Evolutionary conservation across 2,329 filamentous ascomycete species (phyloP).

Genomic region (Endoconidiophora laricicola): DNA sequence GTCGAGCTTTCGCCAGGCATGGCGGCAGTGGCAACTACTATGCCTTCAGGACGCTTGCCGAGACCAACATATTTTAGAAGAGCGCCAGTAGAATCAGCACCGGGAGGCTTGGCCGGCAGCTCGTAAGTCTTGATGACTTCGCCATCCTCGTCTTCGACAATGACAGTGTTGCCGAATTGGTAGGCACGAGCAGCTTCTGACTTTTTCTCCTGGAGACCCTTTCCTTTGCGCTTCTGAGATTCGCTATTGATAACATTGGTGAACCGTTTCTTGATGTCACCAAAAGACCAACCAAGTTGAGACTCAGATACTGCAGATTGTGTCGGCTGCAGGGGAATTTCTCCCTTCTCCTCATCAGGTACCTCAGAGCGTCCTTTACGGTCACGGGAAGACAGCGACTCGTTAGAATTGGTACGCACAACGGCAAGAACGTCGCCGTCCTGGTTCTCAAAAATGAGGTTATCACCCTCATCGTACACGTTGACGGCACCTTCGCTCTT

Average conservation of each 20-base stretch:
- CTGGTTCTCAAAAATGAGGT: conserved; percentile 68
- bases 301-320: conserved; percentile 13
- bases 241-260: conserved; percentile 41
- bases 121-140: conserved; percentile 78
- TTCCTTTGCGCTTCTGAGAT: conserved; percentile 42
- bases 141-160: conserved; percentile 73
- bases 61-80: conserved; percentile 38
- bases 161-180: conserved; percentile 74
- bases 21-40: not conserved
- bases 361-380: conserved; percentile 10
- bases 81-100: conserved; percentile 19
- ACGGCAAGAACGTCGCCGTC: conserved; percentile 74
- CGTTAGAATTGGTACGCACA: conserved; percentile 25
- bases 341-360: conserved; percentile 13
- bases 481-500: conserved; percentile 29
- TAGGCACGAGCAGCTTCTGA: conserved; percentile 67
- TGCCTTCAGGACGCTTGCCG: conserved; percentile 17
- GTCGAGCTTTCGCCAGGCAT: conserved; percentile 14
- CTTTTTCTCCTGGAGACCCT: conserved; percentile 36
- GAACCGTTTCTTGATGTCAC: conserved; percentile 32
- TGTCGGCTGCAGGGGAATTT: conserved; percentile 13
- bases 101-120: conserved; percentile 35
- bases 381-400: conserved; percentile 8
- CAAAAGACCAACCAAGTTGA: conserved; percentile 19
- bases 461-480: conserved; percentile 63